Evolutionary conservation across 176 grass and related monocot genomes (phyloP), one percentile per base, ranked within the genome.

Genomic region (Puccinellia tenuiflora): DNA sequence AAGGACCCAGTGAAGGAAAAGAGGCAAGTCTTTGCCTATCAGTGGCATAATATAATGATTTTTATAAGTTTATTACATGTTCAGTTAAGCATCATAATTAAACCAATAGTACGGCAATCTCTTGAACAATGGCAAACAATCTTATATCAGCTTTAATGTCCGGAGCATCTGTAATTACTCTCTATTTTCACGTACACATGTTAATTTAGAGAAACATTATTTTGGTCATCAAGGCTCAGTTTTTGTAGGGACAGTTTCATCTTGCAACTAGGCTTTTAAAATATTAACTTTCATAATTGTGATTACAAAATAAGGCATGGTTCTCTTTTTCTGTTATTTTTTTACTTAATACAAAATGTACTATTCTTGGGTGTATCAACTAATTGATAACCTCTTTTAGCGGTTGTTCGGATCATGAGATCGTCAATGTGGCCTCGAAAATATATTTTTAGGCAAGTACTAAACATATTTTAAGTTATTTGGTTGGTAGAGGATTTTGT

Each of bases 1-100:
- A 96, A 98, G 79, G 75, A 82, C 66, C 93, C 89, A 75, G 83
- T 95, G 35, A 98, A 98, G 83, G 96, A 98, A 83, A 98, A 95
- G 65, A 96, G 96, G 96, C 82, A 93, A 90, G 88, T 86, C 13
- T 76, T 63, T 17, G 21, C 57, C 65, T 78, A 86, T 83, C 11
- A 73, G 57, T 54, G 5, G 64, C 55, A 65, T 89, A 67, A 24
- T 87, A 81, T 29, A 81, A 61, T 51, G 15, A 64, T 62, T 77
- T 46, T 12, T 87, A 42, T 79, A 50, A 66, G 37, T 74, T 78
- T 17, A 45, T 63, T 75, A 42, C 13, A 75, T 73, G 22, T 75
- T 37, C 29, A 83, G 33, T 38, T 75, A 61, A 77, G 40, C 51
- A 88, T 65, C 70, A 11, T 45, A 26, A 78, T 71, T 24, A 26